A percentile compares a stretch with the other conserved stretches of the same genome.
phyloP scores from a whole-genome alignment of 257 asterid species.

The Solanum ossicruentum region DNA sequence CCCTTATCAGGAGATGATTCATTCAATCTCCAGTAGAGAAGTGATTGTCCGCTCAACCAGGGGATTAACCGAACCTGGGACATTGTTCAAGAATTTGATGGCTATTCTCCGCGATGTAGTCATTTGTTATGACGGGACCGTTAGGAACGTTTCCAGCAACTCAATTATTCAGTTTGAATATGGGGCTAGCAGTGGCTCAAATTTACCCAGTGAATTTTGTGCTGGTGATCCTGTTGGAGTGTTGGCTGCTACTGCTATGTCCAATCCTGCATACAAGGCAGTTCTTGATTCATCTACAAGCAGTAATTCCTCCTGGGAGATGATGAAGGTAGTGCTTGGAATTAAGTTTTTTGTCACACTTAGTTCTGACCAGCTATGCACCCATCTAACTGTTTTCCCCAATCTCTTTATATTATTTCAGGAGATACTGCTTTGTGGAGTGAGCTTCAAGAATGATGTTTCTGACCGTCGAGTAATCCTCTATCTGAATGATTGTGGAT shows the following conservation, averaged over 20 bases:
- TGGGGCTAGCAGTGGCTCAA: slow-evolving; percentile 42
- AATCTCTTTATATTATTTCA: slow-evolving; percentile 15
- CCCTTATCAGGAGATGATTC: slow-evolving; percentile 90
- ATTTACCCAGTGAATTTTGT: slow-evolving; percentile 52
- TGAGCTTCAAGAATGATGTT: slow-evolving; percentile 59
- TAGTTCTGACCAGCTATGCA: background rate
- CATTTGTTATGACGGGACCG: slow-evolving; percentile 79
- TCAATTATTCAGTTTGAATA: slow-evolving; percentile 81
- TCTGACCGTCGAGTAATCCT: slow-evolving; percentile 69
- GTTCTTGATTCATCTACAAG: slow-evolving; percentile 96
- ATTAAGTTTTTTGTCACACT: background rate
- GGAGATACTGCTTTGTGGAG: slow-evolving; percentile 91
- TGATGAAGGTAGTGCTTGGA: slow-evolving; percentile 71
- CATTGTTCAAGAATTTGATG: slow-evolving; percentile 83
- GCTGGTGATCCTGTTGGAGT: slow-evolving; percentile 99
- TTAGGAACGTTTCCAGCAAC: slow-evolving; percentile 75
- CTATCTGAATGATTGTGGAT: slow-evolving; percentile 61
- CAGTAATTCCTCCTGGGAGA: slow-evolving; percentile 95
- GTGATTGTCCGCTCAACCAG: slow-evolving; percentile 89
- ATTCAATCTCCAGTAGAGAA: slow-evolving; percentile 89
- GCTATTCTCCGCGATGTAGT: slow-evolving; percentile 93
- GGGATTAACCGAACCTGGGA: slow-evolving; percentile 94
- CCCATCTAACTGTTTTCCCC: background rate
- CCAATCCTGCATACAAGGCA: slow-evolving; percentile 98
- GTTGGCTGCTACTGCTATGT: slow-evolving; percentile 98